Evolutionary conservation across 2,329 filamentous ascomycete species (phyloP).

Genomic region (Beauveria brongniartii): DNA sequence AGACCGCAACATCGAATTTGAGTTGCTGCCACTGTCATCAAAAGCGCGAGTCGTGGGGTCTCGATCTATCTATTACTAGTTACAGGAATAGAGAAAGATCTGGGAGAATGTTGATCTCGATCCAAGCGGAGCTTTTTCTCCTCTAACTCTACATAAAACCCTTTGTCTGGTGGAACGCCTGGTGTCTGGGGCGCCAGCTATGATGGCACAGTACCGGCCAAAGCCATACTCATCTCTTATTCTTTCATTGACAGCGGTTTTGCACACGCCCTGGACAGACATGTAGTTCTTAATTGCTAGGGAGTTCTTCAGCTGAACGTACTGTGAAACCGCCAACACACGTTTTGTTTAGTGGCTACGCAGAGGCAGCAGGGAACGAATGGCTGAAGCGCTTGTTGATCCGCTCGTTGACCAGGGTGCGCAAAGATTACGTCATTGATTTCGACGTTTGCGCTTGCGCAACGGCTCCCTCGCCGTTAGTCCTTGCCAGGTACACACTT

Average conservation of each 20-base stretch:
- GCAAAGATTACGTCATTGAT: constrained; percentile 10
- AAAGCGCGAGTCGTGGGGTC: background rate
- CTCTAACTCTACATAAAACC: background rate
- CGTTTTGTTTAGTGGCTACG: too few species aligned
- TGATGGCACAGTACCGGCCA: background rate
- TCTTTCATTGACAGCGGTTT: background rate
- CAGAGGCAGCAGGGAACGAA: too few species aligned
- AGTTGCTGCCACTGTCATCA: background rate
- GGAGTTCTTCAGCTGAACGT: too few species aligned
- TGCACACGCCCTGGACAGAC: too few species aligned
- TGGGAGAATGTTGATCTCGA: background rate
- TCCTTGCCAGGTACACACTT: background rate
- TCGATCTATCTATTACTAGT: background rate
- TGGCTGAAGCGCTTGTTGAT: background rate
- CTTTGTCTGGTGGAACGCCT: background rate
- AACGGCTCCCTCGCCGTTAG: background rate
- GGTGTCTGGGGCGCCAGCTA: background rate
- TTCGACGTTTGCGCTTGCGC: background rate
- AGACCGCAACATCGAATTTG: too few species aligned
- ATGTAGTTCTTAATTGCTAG: too few species aligned
- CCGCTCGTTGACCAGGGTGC: background rate
- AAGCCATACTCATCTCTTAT: background rate
- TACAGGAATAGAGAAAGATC: background rate
- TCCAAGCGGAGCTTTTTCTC: background rate
- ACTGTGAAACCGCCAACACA: too few species aligned